phyloP scores from a whole-genome alignment of 495 filamentous ascomycete species.

The Penicillium waksmanii region DNA sequence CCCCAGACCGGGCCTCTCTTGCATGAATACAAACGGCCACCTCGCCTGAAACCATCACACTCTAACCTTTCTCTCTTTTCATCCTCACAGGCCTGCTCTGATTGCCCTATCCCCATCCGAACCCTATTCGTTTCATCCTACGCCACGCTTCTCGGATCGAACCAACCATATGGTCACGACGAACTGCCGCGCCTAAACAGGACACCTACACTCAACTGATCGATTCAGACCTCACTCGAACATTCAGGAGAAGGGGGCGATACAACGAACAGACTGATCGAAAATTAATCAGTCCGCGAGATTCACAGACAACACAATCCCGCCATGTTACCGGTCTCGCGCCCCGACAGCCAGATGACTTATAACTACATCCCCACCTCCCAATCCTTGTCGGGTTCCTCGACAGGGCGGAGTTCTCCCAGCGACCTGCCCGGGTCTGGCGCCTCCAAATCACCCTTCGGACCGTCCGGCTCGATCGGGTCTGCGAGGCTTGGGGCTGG shows the following conservation, averaged over 20 bases:
- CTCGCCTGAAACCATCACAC: conserved; percentile 1
- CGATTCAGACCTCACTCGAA: conserved; percentile 20
- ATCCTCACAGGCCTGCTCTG: not conserved
- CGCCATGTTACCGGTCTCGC: conserved; percentile 79
- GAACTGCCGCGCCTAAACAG: conserved; percentile 16
- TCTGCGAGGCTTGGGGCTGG: conserved; percentile 85
- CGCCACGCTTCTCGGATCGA: not conserved
- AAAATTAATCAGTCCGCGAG: not conserved
- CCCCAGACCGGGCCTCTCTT: not conserved
- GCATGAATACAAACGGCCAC: conserved; percentile 4
- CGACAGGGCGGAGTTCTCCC: conserved; percentile 84
- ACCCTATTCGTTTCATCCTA: not conserved
- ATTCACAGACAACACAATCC: not conserved
- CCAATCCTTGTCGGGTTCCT: conserved; percentile 80
- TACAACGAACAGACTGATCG: not conserved
- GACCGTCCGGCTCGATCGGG: conserved; percentile 70
- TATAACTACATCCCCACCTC: conserved; percentile 75
- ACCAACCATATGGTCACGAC: conserved; percentile 23
- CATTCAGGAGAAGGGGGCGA: conserved; percentile 12
- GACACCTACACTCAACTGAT: conserved; percentile 11
- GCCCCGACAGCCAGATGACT: conserved; percentile 73
- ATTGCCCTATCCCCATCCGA: not conserved
- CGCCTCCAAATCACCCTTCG: conserved; percentile 75
- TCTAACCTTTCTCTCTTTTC: conserved; percentile 12
- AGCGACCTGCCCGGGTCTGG: conserved; percentile 74